Evolutionary conservation across 2,329 filamentous ascomycete genomes (phyloP), one percentile per base, ranked within the genome.

Genomic region (Emergomyces orientalis): DNA sequence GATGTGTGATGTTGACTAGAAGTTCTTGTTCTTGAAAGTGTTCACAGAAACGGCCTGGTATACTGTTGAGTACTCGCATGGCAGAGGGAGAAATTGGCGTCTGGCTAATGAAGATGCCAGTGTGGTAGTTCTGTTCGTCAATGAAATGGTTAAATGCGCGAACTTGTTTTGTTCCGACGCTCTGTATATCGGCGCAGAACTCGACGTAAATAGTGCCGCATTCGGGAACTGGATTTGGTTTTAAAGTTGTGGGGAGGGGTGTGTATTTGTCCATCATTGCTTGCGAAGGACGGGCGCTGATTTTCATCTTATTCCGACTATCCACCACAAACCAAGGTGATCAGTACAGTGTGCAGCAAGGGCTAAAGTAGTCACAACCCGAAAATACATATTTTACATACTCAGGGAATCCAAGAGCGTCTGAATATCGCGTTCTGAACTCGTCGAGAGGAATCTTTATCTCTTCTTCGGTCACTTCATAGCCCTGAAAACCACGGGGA

Each of bases 1-100:
- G 94, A 76, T 92, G 90, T 64, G 93, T 97, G 76, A 99, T 97
- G 79, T 99, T 99, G 77, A 99, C 92, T 64, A 97, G 83, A 70
- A 99, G 78, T 78, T 99, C 94, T 75, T 94, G 89, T 81, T 97
- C 94, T 70, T 93, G 85, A 80, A 99, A 99, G 74, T 91, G 90
- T 80, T 99, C 94, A 72, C 97, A 90, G 72, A 89, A 86, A 62
- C 88, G 89, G 65, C 86, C 86, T 69, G 89, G 85, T 63, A 93
- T 86, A 64, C 88, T 87, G 67, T 86, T 86, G 69, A 96, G 88
- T 68, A 92, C 86, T 80, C 95, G 95, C 75, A 93, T 86, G 45
- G 92, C 93, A 65, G 92, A 89, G 34, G 91, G 84, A 0, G 91
- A 96, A 64, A 97, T 88, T 56, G 90, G 81, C 57, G 88, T 88